These are phyloP conservation scores for Geotrichum cucujoidarum DNA, from an alignment of 1,139 yeast species.

Conservation along the genomic window DNA sequence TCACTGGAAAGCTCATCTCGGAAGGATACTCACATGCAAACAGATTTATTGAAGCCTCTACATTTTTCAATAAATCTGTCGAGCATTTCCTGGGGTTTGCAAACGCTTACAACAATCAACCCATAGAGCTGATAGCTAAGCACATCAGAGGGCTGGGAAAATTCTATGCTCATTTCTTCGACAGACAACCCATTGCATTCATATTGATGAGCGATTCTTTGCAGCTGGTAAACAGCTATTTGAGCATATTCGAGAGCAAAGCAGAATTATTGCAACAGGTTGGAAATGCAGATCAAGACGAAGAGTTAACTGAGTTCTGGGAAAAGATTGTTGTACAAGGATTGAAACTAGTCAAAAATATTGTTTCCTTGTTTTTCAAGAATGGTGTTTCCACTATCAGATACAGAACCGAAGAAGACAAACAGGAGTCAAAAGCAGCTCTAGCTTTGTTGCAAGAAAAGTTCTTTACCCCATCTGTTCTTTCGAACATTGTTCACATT, in stretches of 20 bases:
- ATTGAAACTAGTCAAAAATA: constrained; percentile 57
- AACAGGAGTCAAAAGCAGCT: constrained; percentile 56
- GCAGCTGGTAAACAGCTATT: constrained; percentile 53
- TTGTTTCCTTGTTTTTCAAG: constrained; percentile 57
- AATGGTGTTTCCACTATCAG: constrained; percentile 66
- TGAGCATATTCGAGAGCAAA: constrained; percentile 56
- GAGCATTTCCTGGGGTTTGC: constrained; percentile 58
- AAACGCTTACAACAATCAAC: constrained; percentile 46
- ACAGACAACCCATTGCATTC: constrained; percentile 64
- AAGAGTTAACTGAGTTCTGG: constrained; percentile 63
- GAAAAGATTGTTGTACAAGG: constrained; percentile 70
- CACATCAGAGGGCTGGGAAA: constrained; percentile 74
- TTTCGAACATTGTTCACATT: constrained; percentile 57
- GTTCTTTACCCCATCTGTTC: constrained; percentile 54
- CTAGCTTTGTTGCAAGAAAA: constrained; percentile 47
- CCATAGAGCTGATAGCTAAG: constrained; percentile 58
- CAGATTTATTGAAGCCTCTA: constrained; percentile 51
- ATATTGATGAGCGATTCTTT: constrained; percentile 61
- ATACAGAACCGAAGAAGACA: constrained; percentile 51
- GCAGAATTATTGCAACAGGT: constrained; percentile 55
- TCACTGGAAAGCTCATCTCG: constrained; percentile 63
- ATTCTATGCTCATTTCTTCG: constrained; percentile 54
- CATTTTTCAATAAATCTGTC: constrained; percentile 54
- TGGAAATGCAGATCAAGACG: constrained; percentile 29
- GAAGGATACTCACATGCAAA: constrained; percentile 75